These are phyloP conservation scores for Apium graveolens DNA, from an alignment of 129 eudicot genomes.

Conservation along the genomic window DNA sequence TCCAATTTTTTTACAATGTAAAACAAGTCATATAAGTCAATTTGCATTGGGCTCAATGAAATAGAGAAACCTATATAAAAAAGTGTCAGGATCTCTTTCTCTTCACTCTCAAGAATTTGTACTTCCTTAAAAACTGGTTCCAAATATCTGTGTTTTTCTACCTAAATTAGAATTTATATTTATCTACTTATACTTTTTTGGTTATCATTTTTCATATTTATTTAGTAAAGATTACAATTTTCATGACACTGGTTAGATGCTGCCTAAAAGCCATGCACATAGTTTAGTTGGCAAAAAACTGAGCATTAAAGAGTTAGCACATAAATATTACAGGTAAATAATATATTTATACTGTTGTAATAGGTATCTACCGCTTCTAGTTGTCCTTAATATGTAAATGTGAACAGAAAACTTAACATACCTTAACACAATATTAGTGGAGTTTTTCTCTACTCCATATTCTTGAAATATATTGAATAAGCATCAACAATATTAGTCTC, in stretches of 20 bases:
- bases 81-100: background rate
- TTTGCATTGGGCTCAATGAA: background rate
- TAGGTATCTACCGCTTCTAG: background rate
- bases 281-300: background rate
- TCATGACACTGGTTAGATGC: background rate
- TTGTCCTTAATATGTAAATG: background rate
- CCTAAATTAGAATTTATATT: background rate
- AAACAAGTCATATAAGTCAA: background rate
- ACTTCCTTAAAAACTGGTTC: background rate
- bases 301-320: background rate
- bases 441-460: background rate
- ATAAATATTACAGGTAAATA: background rate
- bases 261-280: background rate
- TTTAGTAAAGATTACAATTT: background rate
- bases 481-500: background rate
- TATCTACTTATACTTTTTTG: background rate
- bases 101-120: background rate
- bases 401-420: background rate
- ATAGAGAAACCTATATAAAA: background rate
- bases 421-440: background rate
- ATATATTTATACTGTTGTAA: background rate
- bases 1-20: background rate
- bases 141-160: background rate
- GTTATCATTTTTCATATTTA: background rate
- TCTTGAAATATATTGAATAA: too few relatives aligned